Base-by-base conservation (phyloP, 345 rosid genomes). In the Syzygium oleosum region DNA sequence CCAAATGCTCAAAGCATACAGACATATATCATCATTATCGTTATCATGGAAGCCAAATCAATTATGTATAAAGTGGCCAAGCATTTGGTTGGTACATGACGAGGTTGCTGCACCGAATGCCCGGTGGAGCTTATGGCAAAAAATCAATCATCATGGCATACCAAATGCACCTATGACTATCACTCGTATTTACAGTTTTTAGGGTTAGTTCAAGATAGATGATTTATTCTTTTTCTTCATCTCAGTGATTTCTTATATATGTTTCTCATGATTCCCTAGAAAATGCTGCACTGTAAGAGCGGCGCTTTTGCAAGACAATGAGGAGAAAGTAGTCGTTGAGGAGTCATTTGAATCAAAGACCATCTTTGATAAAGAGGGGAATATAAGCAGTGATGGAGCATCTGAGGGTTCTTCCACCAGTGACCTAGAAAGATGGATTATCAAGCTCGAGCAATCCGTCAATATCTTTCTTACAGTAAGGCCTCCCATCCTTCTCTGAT, bases 391-490 rank as follows among this genome's bases (percentile, higher is more conserved):
- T 22, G 92, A 73, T 23, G 93, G 87, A 46, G 73, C 94, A 21
- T 68, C 83, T 23, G 78, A 5, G 80, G 86, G 25, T 89, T 91
- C 93, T 31, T 85, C 96, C 9, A 41, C 92, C 84, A 88, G 89
- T 90, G 92, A 84, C 85, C 53, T 88, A 51, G 98, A 94, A 87
- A 86, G 85, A 54, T 95, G 93, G 97, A 63, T 90, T 88, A 90
- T 97, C 88, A 95, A 95, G 94, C 6, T 95, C 58, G 99, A 97
- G 87, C 97, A 95, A 89, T 92, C 96, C 87, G 65, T 95, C 43
- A 96, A 97, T 90, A 88, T 97, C 90, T 93, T 97, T 89, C 98
- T 96, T 85, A 95, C 98, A 86, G 99, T 94, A 91, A 88, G 55
- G 51, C 1, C 52, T 86, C 43, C 34, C 29, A 31, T 77, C 65